Base-by-base conservation (phyloP, 306 rosid genomes). In the Ochetophila trinervis region DNA sequence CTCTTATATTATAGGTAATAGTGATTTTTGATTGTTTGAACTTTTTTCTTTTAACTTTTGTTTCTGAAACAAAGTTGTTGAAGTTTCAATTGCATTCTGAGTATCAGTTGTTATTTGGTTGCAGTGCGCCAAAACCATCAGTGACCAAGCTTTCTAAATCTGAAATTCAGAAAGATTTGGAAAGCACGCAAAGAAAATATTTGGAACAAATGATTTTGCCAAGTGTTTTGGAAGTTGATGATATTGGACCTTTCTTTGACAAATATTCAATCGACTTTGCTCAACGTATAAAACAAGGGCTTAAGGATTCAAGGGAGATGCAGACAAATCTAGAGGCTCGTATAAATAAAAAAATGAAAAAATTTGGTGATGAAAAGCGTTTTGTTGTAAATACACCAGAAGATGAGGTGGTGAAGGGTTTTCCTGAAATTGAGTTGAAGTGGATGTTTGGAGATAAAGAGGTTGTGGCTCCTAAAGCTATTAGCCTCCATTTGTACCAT, bases 381-480 rank as follows among this genome's bases (percentile, higher is more conserved):
- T 63, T 24, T 74, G 75, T 89, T 70, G 62, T 78, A 65, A 69
- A 74, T 67, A 66, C 96, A 55, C 89, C 93, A 1, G 93, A 89
- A 67, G 91, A 81, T 45, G 93, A 92, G 81, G 89, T 82, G 61
- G 55, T 89, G 76, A 87, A 81, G 74, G 96, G 96, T 57, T 90
- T 90, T 83, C 96, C 96, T 55, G 96, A 87, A 79, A 82, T 87
- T 63, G 84, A 90, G 74, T 66, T 85, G 79, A 90, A 87, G 85
- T 90, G 95, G 96, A 85, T 85, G 85, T 90, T 90, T 74, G 96
- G 96, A 65, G 78, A 84, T 52, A 90, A 90, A 81, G 95, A 87
- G 83, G 91, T 90, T 21, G 78, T 81, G 44, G 88, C 81, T 76
- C 96, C 96, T 57, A 90, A 85, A 68, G 95, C 96, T 81, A 63